Percentiles rank a stretch among this genome's conserved stretches.
Conservation (phyloP, 2,329 filamentous ascomycete genomes). For the Diaporthe velutina region DNA sequence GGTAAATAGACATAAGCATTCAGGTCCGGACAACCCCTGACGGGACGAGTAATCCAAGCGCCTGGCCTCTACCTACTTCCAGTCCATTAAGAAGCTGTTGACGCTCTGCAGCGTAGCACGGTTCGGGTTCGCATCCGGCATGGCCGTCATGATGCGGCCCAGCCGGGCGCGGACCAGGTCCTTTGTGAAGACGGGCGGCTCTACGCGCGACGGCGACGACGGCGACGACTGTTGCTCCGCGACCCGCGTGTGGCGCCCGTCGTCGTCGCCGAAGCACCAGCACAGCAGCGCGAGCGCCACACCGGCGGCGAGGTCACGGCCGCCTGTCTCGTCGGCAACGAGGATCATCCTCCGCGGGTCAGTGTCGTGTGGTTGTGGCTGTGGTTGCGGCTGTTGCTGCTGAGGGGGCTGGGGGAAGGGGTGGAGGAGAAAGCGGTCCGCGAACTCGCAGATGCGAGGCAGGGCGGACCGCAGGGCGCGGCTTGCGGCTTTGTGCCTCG, state of each 20-base stretch:
- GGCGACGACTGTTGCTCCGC: constrained; percentile 38
- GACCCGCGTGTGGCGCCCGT: constrained; percentile 61
- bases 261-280: constrained; percentile 72
- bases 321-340: constrained; percentile 77
- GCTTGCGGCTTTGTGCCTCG: constrained; percentile 80
- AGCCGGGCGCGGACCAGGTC: constrained; percentile 80
- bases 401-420: constrained; percentile 43
- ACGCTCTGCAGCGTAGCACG: constrained; percentile 90
- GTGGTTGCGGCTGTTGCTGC: not conserved
- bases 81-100: constrained; percentile 87
- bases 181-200: constrained; percentile 72
- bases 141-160: constrained; percentile 84
- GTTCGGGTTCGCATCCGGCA: constrained; percentile 85
- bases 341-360: constrained; percentile 57
- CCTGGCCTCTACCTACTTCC: constrained; percentile 42
- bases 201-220: constrained; percentile 43
- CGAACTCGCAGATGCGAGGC: constrained; percentile 71
- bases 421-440: constrained; percentile 53
- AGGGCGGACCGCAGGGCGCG: constrained; percentile 84
- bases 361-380: not conserved
- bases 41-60: not conserved
- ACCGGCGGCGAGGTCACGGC: constrained; percentile 85
- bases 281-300: constrained; percentile 83
- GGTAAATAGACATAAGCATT: not conserved
- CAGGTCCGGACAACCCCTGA: no score